Conservation (phyloP, 345 rosid genomes). For the Pugionium cornutum region DNA sequence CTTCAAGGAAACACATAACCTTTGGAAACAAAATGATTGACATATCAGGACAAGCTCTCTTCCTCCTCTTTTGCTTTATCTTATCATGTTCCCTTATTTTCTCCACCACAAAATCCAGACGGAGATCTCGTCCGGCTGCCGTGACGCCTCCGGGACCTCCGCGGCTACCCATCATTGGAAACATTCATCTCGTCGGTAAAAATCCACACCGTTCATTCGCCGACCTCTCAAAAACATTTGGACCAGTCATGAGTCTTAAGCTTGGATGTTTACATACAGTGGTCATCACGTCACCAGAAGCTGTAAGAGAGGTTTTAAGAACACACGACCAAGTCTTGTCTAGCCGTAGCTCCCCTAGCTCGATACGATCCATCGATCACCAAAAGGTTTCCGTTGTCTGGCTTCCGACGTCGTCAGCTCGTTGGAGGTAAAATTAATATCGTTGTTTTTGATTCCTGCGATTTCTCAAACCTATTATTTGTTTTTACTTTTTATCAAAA, state of each 20-base stretch:
- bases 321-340: slow-evolving; percentile 42
- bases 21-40: slow-evolving; percentile 5
- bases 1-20: background rate
- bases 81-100: slow-evolving; percentile 23
- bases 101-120: slow-evolving; percentile 5
- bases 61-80: slow-evolving; percentile 18
- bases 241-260: slow-evolving; percentile 50
- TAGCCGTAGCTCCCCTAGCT: slow-evolving; percentile 25
- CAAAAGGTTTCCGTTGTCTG: slow-evolving; percentile 34
- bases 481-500: too few species aligned
- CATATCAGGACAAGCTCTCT: slow-evolving; percentile 6
- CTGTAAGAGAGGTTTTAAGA: slow-evolving; percentile 34
- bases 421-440: slow-evolving; percentile 41
- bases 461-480: too few species aligned
- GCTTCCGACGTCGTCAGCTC: slow-evolving; percentile 34
- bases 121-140: background rate
- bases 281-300: slow-evolving; percentile 36
- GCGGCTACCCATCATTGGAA: slow-evolving; percentile 45
- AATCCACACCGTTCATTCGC: slow-evolving; percentile 43
- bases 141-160: slow-evolving; percentile 38
- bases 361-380: slow-evolving; percentile 25
- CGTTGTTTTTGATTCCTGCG: background rate
- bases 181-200: slow-evolving; percentile 44
- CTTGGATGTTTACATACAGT: slow-evolving; percentile 28
- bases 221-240: slow-evolving; percentile 43